phyloP scores from a whole-genome alignment of 2,329 filamentous ascomycete genomes.

The Lasiodiplodia sp. region DNA sequence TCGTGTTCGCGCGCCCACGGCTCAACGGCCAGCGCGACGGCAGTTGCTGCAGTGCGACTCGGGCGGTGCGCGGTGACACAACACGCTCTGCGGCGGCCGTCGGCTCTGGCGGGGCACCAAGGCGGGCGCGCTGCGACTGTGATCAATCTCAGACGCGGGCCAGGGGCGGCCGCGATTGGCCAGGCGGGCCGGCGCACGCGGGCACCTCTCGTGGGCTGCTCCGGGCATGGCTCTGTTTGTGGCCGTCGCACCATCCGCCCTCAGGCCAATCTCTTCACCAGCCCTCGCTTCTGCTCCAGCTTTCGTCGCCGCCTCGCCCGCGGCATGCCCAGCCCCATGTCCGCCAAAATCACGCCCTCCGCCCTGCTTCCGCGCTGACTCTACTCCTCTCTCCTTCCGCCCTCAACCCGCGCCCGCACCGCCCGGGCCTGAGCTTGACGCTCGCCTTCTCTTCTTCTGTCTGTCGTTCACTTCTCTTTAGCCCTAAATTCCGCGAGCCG shows the following conservation, averaged over 20 bases:
- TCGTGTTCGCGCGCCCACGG: conserved; percentile 1
- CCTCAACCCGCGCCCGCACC: background rate
- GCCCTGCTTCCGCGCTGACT: conserved; percentile 1
- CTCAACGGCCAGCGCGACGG: background rate
- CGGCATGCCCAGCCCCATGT: conserved; percentile 12
- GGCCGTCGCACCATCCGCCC: conserved; percentile 25
- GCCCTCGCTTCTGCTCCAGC: conserved; percentile 22
- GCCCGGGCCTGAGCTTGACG: conserved; percentile 26
- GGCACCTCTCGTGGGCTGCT: conserved; percentile 20
- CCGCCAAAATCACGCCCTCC: conserved; percentile 12
- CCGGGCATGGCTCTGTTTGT: conserved; percentile 20
- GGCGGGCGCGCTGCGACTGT: background rate
- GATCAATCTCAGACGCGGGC: conserved; percentile 26
- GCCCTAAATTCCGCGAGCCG: conserved; percentile 28
- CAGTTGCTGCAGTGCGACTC: background rate
- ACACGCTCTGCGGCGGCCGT: background rate
- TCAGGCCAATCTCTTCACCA: conserved; percentile 26
- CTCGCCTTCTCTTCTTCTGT: conserved; percentile 21
- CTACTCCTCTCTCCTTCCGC: background rate
- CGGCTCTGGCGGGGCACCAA: background rate
- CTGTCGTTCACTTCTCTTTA: conserved; percentile 26
- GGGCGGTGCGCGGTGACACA: conserved; percentile 2
- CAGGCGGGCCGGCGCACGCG: conserved; percentile 19
- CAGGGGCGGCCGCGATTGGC: conserved; percentile 18
- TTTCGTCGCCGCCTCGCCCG: conserved; percentile 2